Evolutionary conservation across 2,329 filamentous ascomycete genomes (phyloP).

Genomic region (Coniella vitis): DNA sequence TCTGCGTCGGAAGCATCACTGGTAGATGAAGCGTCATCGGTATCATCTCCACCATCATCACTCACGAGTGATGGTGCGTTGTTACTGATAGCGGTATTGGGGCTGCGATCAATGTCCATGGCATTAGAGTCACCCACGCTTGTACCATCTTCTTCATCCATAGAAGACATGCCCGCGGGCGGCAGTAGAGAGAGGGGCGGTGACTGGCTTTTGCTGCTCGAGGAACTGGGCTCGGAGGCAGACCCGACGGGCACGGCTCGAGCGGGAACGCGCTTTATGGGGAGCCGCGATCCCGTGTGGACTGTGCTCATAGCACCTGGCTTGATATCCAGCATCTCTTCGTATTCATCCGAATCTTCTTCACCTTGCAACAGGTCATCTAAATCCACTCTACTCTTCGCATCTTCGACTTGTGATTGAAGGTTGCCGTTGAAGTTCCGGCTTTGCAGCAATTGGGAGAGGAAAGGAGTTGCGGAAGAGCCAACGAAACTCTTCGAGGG

Average conservation of each 20-base stretch:
- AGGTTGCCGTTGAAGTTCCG: constrained; percentile 57
- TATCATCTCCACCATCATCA: constrained; percentile 74
- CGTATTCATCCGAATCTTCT: constrained; percentile 47
- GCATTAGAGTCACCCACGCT: constrained; percentile 34
- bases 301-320: constrained; percentile 14
- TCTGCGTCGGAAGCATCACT: constrained; percentile 43
- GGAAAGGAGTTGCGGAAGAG: constrained; percentile 55
- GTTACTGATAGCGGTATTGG: constrained; percentile 63
- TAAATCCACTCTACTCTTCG: constrained; percentile 46
- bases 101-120: constrained; percentile 58
- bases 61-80: constrained; percentile 74
- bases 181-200: constrained; percentile 32
- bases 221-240: constrained; percentile 37
- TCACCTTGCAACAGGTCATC: constrained; percentile 41
- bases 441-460: constrained; percentile 58
- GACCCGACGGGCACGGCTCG: constrained; percentile 49
- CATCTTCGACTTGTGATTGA: constrained; percentile 49
- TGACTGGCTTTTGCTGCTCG: constrained; percentile 50
- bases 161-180: background rate
- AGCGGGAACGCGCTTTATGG: constrained; percentile 52
- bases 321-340: constrained; percentile 27
- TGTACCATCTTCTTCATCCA: constrained; percentile 23
- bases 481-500: constrained; percentile 38
- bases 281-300: constrained; percentile 26
- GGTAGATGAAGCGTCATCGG: constrained; percentile 57